phyloP scores from a whole-genome alignment of 805 yeast genomes.

The Monosporozyma siamensis region DNA sequence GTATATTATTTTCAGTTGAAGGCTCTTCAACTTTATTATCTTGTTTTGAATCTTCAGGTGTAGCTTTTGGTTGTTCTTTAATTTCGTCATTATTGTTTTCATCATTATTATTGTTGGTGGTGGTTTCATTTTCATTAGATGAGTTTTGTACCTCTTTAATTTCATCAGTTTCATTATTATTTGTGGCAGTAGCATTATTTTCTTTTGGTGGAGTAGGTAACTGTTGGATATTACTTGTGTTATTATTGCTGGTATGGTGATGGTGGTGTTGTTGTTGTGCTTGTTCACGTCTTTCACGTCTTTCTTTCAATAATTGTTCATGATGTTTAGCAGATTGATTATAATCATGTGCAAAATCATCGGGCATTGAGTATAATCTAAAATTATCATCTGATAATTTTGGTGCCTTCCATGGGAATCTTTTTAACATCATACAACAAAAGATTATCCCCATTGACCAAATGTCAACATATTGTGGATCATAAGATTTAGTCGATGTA shows the following conservation, averaged over 20 bases:
- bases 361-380: slow-evolving; percentile 52
- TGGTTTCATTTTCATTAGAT: too few species aligned
- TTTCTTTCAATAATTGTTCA: slow-evolving; percentile 49
- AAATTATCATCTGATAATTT: slow-evolving; percentile 55
- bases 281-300: slow-evolving; percentile 17
- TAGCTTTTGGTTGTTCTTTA: slow-evolving; percentile 2
- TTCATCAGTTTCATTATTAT: neutral
- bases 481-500: slow-evolving; percentile 42
- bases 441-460: slow-evolving; percentile 82
- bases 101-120: neutral
- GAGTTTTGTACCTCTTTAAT: too few species aligned
- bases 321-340: slow-evolving; percentile 62
- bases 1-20: too few species aligned
- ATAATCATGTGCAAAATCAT: slow-evolving; percentile 73
- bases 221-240: neutral
- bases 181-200: neutral
- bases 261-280: neutral
- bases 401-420: slow-evolving; percentile 87
- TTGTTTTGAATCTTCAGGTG: neutral
- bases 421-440: slow-evolving; percentile 77
- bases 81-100: neutral
- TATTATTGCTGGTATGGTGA: neutral
- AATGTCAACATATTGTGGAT: slow-evolving; percentile 70
- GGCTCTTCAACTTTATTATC: slow-evolving; percentile 3
- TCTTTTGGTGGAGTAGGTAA: slow-evolving; percentile 8